Conservation (phyloP, 441 rosid species). For the Populus hybrid region DNA sequence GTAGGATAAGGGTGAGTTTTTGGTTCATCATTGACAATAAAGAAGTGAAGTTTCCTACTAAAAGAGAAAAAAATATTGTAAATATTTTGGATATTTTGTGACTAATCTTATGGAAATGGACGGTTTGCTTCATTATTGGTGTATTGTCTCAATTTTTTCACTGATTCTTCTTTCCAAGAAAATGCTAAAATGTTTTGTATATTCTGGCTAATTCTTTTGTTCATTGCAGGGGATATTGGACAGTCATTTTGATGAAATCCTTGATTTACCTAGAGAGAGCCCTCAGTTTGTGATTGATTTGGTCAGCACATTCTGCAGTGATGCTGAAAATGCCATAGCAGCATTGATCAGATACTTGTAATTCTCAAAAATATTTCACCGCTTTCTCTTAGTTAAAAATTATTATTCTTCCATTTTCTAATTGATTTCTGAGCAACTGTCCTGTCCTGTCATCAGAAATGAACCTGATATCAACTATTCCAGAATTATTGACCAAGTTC, state of each 20-base stretch:
- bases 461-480: conserved; percentile 24
- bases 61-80: not conserved
- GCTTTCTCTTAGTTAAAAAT: not conserved
- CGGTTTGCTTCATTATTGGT: not conserved
- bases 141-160: not conserved
- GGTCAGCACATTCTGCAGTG: conserved; percentile 15
- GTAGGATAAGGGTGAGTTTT: not conserved
- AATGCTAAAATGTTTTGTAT: not conserved
- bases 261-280: not conserved
- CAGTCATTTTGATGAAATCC: conserved; percentile 18
- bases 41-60: not conserved
- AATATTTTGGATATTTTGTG: not conserved
- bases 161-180: not conserved
- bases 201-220: not conserved
- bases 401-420: not conserved
- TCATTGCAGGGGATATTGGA: conserved; percentile 33
- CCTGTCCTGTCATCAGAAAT: conserved; percentile 19
- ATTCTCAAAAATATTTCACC: not conserved
- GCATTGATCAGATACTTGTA: conserved; percentile 19
- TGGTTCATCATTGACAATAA: not conserved
- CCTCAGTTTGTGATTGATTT: conserved; percentile 19
- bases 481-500: not conserved
- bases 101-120: not conserved
- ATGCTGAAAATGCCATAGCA: conserved; percentile 19
- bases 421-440: not conserved